phyloP scores from a whole-genome alignment of 805 yeast genomes.

The Candida endomychidarum region DNA sequence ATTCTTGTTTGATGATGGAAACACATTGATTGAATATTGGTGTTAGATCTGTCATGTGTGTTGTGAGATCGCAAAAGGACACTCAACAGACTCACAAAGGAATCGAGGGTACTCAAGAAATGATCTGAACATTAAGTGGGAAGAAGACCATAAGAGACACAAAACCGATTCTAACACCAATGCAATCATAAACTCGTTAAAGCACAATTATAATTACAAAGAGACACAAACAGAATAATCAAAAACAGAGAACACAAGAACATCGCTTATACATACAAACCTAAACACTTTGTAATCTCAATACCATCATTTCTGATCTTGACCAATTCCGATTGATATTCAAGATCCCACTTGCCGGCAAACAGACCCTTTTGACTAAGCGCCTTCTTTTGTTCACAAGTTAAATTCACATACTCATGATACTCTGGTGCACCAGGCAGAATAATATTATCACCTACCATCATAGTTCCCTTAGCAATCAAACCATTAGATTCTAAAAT shows the following conservation, averaged over 20 bases:
- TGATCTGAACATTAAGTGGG: no score
- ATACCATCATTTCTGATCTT: slow-evolving; percentile 27
- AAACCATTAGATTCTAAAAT: slow-evolving; percentile 40
- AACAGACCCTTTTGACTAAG: slow-evolving; percentile 23
- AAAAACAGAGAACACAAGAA: no score
- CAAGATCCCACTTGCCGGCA: slow-evolving; percentile 22
- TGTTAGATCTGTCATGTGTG: slow-evolving; percentile 49
- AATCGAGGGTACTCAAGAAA: no score
- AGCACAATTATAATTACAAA: no score
- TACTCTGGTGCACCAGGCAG: slow-evolving; percentile 42
- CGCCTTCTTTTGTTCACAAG: slow-evolving; percentile 37
- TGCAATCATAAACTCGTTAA: no score
- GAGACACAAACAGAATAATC: no score
- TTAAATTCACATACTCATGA: slow-evolving; percentile 32
- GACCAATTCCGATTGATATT: slow-evolving; percentile 35
- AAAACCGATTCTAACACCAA: no score
- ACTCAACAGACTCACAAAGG: no score
- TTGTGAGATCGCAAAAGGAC: neutral
- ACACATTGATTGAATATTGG: slow-evolving; percentile 50
- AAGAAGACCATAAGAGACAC: no score
- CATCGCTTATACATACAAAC: no score
- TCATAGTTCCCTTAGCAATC: slow-evolving; percentile 37
- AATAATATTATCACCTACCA: slow-evolving; percentile 39
- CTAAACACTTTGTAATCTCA: slow-evolving; percentile 29
- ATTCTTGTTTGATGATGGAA: slow-evolving; percentile 39